Base-by-base conservation (phyloP, 805 yeast species). In the Starmerella tilneyi region DNA sequence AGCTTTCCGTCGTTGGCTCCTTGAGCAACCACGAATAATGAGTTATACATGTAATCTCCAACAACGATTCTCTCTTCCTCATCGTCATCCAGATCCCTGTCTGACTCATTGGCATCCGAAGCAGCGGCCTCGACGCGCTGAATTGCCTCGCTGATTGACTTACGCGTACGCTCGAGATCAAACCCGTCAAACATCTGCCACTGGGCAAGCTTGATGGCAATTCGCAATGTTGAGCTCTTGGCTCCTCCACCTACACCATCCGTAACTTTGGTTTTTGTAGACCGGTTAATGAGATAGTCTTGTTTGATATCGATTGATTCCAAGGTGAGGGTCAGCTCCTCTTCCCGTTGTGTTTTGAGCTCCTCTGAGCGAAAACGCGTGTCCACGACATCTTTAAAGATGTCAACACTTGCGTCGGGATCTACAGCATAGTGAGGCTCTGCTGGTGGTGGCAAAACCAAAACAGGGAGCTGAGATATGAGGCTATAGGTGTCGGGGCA, bases 121-220 rank as follows among this genome's bases (percentile, higher is more conserved):
- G 41, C 49, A 5, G 45, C 51, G 3, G 62, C 61, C 52, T 80
- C 85, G 7, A 84, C 73, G 9, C 73, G 64, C 44, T 72, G 73
- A 0, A 88, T 78, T 0, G 84, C 81, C n/a, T 71, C 73, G 9
- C 69, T 66, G 23, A 92, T 79, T 0, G 78, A 69, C 20, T 68
- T 69, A 46, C 94, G 71, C 0, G 97, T 85, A 34, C 75, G 74
- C 45, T 73, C 73, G 94, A 96, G 86, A 56, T 92, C 97, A 58
- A 79, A 92, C 0, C 99, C 99, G 64, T 92, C 98, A 59, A 74
- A 78, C 16, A 89, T 63, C 45, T 63, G 58, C 67, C 68, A 66
- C 9, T 56, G 49, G 46, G 3, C 60, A 39, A 13, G 47, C 22
- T 19, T 53, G 21, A 56, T 48, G 24, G 47, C 48, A 3, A 44